Percentiles rank a stretch among this genome's conserved stretches.
Evolutionary conservation across 2,329 filamentous ascomycete genomes (phyloP).

Genomic region (Furcasterigmium furcatum): DNA sequence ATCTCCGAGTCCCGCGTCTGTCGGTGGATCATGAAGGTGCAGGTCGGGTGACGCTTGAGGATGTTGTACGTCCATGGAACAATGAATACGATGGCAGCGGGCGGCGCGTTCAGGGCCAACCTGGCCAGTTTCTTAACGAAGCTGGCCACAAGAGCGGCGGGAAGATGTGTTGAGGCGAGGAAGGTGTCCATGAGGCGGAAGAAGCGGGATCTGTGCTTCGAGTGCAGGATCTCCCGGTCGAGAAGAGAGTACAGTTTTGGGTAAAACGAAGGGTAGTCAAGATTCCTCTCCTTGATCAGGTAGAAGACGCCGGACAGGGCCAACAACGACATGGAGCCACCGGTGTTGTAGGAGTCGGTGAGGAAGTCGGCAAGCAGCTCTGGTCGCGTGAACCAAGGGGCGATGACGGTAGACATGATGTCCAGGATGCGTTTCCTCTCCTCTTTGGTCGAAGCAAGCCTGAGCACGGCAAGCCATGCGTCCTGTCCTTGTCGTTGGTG

Average conservation of each 20-base stretch:
- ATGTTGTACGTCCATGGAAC: constrained; percentile 96
- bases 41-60: constrained; percentile 82
- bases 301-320: constrained; percentile 93
- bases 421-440: constrained; percentile 78
- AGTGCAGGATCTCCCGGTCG: constrained; percentile 82
- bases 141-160: constrained; percentile 84
- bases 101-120: constrained; percentile 82
- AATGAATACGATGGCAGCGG: constrained; percentile 82
- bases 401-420: constrained; percentile 73
- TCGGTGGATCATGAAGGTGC: constrained; percentile 95
- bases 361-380: constrained; percentile 95
- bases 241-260: constrained; percentile 89
- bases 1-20: constrained; percentile 56
- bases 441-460: constrained; percentile 60
- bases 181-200: constrained; percentile 92
- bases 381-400: constrained; percentile 84
- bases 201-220: constrained; percentile 89
- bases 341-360: constrained; percentile 86
- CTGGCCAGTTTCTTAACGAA: constrained; percentile 93
- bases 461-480: constrained; percentile 80
- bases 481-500: constrained; percentile 82
- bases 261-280: constrained; percentile 96
- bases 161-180: constrained; percentile 86
- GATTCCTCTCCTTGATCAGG: constrained; percentile 86
- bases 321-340: constrained; percentile 82